Evolutionary conservation across 2,329 filamentous ascomycete species (phyloP).

Genomic region (Annulohypoxylon truncatum): DNA sequence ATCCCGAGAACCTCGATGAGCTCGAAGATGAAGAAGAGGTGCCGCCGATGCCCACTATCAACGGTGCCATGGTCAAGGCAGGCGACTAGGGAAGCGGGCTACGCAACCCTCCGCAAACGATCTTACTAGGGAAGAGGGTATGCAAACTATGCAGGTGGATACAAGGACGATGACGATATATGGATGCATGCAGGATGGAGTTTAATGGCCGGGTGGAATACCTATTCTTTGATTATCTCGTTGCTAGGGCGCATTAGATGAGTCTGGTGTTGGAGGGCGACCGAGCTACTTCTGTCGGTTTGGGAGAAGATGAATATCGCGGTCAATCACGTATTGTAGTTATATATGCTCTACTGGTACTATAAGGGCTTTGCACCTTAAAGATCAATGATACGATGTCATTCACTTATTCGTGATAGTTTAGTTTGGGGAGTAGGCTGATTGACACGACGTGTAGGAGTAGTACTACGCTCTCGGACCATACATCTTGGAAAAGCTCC

Average conservation of each 20-base stretch:
- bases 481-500: neutral
- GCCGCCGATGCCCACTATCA: constrained; percentile 51
- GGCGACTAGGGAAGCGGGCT: constrained; percentile 40
- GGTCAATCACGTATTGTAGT: constrained; percentile 26
- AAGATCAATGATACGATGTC: constrained; percentile 23
- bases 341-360: constrained; percentile 21
- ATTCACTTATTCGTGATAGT: constrained; percentile 13
- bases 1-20: constrained; percentile 74
- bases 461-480: too few species aligned
- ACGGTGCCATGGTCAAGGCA: constrained; percentile 45
- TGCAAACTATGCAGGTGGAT: constrained; percentile 15
- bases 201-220: constrained; percentile 32
- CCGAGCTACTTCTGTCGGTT: constrained; percentile 7
- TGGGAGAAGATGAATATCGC: constrained; percentile 1
- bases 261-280: constrained; percentile 29
- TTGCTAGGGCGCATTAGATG: constrained; percentile 30
- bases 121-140: constrained; percentile 1
- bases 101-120: constrained; percentile 15
- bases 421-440: neutral
- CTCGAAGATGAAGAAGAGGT: constrained; percentile 62
- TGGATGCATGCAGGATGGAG: constrained; percentile 41
- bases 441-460: neutral
- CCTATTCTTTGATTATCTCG: constrained; percentile 26
- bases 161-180: constrained; percentile 23
- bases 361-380: neutral